Percentiles rank a stretch among this genome's conserved stretches.
These are phyloP conservation scores for Chaetothyriales sp. DNA, from an alignment of 2,329 filamentous ascomycete species.

Conservation along the genomic window DNA sequence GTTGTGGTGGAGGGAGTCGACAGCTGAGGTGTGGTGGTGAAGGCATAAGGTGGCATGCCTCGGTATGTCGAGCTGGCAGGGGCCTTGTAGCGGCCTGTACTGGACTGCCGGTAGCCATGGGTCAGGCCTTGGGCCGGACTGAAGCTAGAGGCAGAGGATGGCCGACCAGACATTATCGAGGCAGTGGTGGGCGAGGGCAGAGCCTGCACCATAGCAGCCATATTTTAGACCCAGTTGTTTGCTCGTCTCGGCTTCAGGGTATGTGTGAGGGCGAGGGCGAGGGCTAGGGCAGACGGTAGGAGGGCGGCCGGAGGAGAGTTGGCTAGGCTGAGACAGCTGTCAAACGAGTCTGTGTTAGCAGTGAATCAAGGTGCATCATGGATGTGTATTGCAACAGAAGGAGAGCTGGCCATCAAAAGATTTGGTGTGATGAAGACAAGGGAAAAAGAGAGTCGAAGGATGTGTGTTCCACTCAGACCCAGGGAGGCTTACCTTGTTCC, in stretches of 20 bases:
- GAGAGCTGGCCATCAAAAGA: too few species aligned
- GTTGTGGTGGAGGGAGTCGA: constrained; percentile 28
- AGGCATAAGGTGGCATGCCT: constrained; percentile 59
- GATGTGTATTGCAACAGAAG: too few species aligned
- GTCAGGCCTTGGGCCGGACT: constrained; percentile 22
- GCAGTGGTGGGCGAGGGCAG: constrained; percentile 62
- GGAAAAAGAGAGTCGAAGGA: background rate
- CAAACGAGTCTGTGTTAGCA: background rate
- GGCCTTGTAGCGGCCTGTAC: constrained; percentile 24
- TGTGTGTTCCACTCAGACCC: background rate
- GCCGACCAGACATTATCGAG: constrained; percentile 61
- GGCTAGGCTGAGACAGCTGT: background rate
- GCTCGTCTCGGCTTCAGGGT: background rate
- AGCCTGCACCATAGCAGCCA: constrained; percentile 74
- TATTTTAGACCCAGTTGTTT: constrained; percentile 30
- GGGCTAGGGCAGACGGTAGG: background rate
- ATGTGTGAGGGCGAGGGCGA: background rate
- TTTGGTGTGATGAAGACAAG: background rate
- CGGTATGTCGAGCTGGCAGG: constrained; percentile 31
- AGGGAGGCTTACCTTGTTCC: background rate
- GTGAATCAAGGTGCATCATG: background rate
- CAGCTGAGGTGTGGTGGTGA: constrained; percentile 54
- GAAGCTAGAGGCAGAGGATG: constrained; percentile 49
- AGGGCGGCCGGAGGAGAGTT: background rate
- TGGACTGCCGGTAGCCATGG: constrained; percentile 16